These are phyloP conservation scores for Gamsiella multidivaricata DNA, from an alignment of 192 early-diverging fungal species.

Conservation along the genomic window DNA sequence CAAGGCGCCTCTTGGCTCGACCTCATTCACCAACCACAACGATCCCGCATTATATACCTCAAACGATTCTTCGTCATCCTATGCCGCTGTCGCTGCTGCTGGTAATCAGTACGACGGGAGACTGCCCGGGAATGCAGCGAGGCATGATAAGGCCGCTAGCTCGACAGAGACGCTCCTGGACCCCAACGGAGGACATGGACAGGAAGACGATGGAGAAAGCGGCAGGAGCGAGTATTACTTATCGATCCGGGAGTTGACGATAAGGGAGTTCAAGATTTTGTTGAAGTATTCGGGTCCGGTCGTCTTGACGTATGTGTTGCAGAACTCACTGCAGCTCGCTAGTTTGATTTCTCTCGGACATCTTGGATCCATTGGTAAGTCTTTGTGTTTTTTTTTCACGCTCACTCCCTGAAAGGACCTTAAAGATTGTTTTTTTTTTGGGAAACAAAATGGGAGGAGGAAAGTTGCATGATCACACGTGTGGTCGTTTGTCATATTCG, in stretches of 20 bases:
- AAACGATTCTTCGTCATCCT: no score
- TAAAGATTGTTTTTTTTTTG: no score
- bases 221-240: conserved; percentile 15
- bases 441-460: no score
- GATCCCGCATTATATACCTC: no score
- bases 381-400: no score
- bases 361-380: conserved; percentile 55
- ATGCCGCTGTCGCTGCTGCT: no score
- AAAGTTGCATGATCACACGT: no score
- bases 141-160: background rate
- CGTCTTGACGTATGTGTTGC: conserved; percentile 72
- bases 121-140: no score
- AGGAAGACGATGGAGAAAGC: background rate
- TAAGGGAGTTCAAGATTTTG: conserved; percentile 41
- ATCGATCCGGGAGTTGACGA: conserved; percentile 12
- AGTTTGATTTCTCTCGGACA: conserved; percentile 75
- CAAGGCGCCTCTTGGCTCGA: conserved; percentile 13
- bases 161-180: conserved; percentile 33
- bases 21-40: conserved; percentile 3
- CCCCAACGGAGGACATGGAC: background rate
- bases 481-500: no score
- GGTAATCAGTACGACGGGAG: no score
- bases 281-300: conserved; percentile 62
- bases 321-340: conserved; percentile 71
- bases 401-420: no score